phyloP scores from a whole-genome alignment of 768 basidiomycete genomes.

The Imleria badia region DNA sequence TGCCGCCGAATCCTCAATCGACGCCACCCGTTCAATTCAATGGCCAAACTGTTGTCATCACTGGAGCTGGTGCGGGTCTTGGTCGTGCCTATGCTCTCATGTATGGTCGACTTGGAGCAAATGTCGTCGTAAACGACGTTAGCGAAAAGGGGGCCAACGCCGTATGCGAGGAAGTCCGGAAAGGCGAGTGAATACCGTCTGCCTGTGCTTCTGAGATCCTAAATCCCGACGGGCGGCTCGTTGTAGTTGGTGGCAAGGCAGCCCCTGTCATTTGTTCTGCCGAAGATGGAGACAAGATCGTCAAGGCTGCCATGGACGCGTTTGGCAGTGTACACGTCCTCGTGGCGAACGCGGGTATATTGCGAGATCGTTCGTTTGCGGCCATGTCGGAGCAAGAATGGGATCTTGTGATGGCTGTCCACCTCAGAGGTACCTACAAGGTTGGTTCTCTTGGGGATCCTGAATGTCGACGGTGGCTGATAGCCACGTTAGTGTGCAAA shows the following conservation, averaged over 20 bases:
- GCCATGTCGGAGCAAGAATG: slow-evolving; percentile 91
- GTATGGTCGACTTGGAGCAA: slow-evolving; percentile 92
- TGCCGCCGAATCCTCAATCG: slow-evolving; percentile 68
- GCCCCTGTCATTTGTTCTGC: slow-evolving; percentile 79
- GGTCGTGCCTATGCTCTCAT: slow-evolving; percentile 90
- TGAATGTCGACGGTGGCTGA: slow-evolving; percentile 1
- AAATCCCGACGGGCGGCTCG: background rate
- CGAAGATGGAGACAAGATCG: slow-evolving; percentile 89
- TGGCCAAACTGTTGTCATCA: slow-evolving; percentile 89
- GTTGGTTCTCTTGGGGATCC: slow-evolving; percentile 33
- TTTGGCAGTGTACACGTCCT: slow-evolving; percentile 89
- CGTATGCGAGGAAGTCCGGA: slow-evolving; percentile 85
- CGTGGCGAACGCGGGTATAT: slow-evolving; percentile 90
- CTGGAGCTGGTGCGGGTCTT: slow-evolving; percentile 93
- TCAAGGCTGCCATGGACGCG: slow-evolving; percentile 79
- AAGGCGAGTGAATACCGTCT: slow-evolving; percentile 45
- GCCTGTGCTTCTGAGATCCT: background rate
- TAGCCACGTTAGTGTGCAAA: slow-evolving; percentile 69
- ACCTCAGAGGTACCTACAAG: slow-evolving; percentile 91
- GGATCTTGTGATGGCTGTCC: slow-evolving; percentile 88
- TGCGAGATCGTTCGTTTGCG: slow-evolving; percentile 90
- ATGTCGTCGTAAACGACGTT: slow-evolving; percentile 95
- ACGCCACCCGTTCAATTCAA: slow-evolving; percentile 76
- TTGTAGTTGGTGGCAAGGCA: slow-evolving; percentile 84
- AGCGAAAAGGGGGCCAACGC: slow-evolving; percentile 78